Evolutionary conservation across 805 yeast genomes (phyloP).

Genomic region (Starmera caribaea): DNA sequence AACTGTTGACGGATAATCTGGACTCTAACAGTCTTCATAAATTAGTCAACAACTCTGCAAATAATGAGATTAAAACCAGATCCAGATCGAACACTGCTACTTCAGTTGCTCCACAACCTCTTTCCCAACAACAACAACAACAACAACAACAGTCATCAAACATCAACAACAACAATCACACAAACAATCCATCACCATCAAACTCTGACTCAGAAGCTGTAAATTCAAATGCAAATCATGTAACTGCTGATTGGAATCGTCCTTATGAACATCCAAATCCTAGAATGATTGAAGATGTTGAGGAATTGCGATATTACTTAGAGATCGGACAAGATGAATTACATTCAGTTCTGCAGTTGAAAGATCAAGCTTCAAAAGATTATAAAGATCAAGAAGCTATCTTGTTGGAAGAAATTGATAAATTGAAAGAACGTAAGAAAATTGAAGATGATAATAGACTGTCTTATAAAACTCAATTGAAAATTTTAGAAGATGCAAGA

Average conservation of each 20-base stretch:
- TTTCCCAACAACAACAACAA: too few species aligned
- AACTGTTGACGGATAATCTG: conserved; percentile 23
- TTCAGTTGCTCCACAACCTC: conserved; percentile 8
- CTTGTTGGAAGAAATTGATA: conserved; percentile 24
- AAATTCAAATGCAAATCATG: conserved; percentile 4
- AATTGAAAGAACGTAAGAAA: conserved; percentile 28
- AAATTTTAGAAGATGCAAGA: conserved; percentile 31
- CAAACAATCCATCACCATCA: too few species aligned
- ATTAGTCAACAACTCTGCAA: conserved; percentile 10
- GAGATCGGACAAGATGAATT: conserved; percentile 34
- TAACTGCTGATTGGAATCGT: background rate
- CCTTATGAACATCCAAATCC: conserved; percentile 6
- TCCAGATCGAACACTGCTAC: conserved; percentile 26
- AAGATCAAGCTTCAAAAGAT: conserved; percentile 23
- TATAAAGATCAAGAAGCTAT: conserved; percentile 28
- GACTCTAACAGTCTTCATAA: conserved; percentile 22
- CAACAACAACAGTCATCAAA: too few species aligned
- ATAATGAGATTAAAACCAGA: conserved; percentile 16
- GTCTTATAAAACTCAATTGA: conserved; percentile 29
- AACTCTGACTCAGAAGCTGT: background rate
- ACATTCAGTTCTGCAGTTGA: conserved; percentile 24
- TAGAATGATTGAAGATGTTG: conserved; percentile 26
- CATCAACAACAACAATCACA: too few species aligned
- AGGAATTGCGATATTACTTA: conserved; percentile 30
- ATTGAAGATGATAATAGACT: conserved; percentile 31